Conservation (phyloP, 176 grass and related monocot genomes). For the Pontederia crassipes region DNA sequence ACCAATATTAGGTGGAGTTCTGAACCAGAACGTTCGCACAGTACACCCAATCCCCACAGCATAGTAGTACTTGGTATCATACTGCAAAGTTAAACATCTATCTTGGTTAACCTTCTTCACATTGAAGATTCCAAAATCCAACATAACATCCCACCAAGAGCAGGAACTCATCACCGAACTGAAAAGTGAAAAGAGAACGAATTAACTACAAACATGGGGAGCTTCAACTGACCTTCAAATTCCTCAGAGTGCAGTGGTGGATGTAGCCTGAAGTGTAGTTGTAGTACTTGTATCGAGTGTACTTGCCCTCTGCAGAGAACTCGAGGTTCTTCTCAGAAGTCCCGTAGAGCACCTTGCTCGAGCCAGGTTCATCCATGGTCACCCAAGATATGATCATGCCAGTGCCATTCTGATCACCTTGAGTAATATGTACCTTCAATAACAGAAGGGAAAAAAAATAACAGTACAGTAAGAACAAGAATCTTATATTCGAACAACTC, state of each 20-base stretch:
- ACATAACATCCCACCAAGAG: neutral
- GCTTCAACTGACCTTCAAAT: conserved; percentile 40
- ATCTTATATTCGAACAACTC: no score
- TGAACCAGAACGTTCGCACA: conserved; percentile 68
- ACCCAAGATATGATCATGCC: conserved; percentile 54
- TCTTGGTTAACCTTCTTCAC: neutral
- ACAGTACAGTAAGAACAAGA: neutral
- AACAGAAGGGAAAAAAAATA: neutral
- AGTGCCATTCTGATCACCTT: conserved; percentile 37
- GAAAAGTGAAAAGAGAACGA: no score
- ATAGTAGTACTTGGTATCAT: conserved; percentile 88
- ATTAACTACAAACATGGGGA: neutral
- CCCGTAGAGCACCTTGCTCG: conserved; percentile 42
- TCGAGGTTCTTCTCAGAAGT: conserved; percentile 23
- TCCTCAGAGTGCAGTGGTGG: conserved; percentile 61
- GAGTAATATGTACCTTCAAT: conserved; percentile 54
- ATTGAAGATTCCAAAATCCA: neutral
- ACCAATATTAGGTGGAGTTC: conserved; percentile 57
- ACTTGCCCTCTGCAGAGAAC: conserved; percentile 18
- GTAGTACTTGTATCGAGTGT: conserved; percentile 47
- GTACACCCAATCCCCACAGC: conserved; percentile 58
- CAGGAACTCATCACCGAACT: no score
- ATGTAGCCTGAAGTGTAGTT: conserved; percentile 96
- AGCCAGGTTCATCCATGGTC: conserved; percentile 27
- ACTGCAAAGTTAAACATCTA: conserved; percentile 34